Conservation (phyloP, 345 rosid genomes). For the Sisymbrium altissimum region DNA sequence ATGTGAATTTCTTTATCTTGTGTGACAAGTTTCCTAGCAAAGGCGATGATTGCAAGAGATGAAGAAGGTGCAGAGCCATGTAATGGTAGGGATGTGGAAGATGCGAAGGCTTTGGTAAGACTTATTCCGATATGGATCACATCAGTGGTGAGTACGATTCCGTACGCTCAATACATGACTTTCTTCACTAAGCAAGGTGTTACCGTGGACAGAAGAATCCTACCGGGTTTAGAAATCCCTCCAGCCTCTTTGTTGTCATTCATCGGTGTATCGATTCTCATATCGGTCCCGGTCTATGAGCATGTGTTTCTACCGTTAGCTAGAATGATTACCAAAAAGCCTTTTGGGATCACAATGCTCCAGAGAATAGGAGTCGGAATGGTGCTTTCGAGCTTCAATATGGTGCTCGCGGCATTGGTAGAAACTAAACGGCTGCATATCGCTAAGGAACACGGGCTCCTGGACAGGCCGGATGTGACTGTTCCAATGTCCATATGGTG, state of each 20-base stretch:
- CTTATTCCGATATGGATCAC: conserved; percentile 77
- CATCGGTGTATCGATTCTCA: conserved; percentile 59
- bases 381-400: conserved; percentile 50
- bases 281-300: conserved; percentile 60
- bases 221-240: conserved; percentile 52
- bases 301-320: conserved; percentile 63
- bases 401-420: conserved; percentile 56
- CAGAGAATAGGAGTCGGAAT: conserved; percentile 77
- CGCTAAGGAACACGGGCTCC: conserved; percentile 48
- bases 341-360: conserved; percentile 69
- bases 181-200: conserved; percentile 84
- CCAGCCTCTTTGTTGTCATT: conserved; percentile 72
- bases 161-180: conserved; percentile 60
- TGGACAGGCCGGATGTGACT: conserved; percentile 43
- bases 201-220: conserved; percentile 55
- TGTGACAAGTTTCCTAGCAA: conserved; percentile 40
- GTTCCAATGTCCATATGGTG: conserved; percentile 81
- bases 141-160: conserved; percentile 59
- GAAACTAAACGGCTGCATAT: conserved; percentile 51
- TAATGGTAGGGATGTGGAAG: conserved; percentile 65
- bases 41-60: conserved; percentile 39
- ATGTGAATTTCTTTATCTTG: neutral
- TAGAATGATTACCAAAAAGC: conserved; percentile 50
- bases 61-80: conserved; percentile 44
- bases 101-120: conserved; percentile 65